Conservation (phyloP, 495 filamentous ascomycete species). For the Neurospora pannonica region DNA sequence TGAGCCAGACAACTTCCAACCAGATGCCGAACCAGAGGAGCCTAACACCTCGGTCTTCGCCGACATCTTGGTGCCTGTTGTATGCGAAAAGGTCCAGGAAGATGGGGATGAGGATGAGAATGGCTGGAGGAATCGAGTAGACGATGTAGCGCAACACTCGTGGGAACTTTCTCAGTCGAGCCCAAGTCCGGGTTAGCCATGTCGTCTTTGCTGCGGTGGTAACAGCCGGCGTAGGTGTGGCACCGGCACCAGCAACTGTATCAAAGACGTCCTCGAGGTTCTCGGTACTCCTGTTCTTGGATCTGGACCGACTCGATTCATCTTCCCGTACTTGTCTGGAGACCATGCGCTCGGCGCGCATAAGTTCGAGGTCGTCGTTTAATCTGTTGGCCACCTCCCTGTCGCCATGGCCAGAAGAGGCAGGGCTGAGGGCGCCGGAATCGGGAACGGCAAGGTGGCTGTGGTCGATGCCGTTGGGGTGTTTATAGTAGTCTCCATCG, state of each 20-base stretch:
- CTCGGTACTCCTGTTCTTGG: conserved; percentile 27
- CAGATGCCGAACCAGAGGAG: conserved; percentile 91
- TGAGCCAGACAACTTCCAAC: conserved; percentile 89
- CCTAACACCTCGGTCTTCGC: conserved; percentile 65
- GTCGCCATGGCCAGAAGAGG: conserved; percentile 6
- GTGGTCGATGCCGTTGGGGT: conserved; percentile 11
- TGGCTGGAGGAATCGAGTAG: conserved; percentile 69
- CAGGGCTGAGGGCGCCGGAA: conserved; percentile 4
- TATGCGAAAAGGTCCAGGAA: conserved; percentile 65
- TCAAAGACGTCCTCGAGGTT: conserved; percentile 77
- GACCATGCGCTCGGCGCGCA: conserved; percentile 72
- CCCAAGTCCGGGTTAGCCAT: conserved; percentile 43
- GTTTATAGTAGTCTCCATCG: conserved; percentile 12
- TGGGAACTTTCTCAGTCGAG: conserved; percentile 58
- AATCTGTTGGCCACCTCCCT: conserved; percentile 61
- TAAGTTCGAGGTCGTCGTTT: conserved; percentile 75
- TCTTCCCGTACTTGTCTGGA: conserved; percentile 37
- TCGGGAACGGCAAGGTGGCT: conserved; percentile 13
- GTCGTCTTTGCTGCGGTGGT: conserved; percentile 55
- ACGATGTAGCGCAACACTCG: conserved; percentile 75
- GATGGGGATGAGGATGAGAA: conserved; percentile 70
- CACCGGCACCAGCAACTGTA: conserved; percentile 39
- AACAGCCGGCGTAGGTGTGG: conserved; percentile 36
- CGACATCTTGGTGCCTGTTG: conserved; percentile 30
- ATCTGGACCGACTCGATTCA: conserved; percentile 28